phyloP scores from a whole-genome alignment of 371 early-diverging fungal species.

The Nematocida major region DNA sequence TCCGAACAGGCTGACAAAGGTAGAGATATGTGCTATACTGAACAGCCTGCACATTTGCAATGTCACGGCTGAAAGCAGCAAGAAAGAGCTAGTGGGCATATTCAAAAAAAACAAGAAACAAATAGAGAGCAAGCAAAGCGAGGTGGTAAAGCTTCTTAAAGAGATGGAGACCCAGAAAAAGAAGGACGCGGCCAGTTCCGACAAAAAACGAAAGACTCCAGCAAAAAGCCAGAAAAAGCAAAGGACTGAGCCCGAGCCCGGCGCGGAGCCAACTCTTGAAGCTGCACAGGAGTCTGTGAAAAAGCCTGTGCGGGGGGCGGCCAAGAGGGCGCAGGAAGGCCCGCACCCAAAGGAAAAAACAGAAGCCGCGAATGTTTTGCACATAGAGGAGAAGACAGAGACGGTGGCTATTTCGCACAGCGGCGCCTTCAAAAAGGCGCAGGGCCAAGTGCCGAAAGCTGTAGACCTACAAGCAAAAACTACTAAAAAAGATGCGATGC shows the following conservation, averaged over 20 bases:
- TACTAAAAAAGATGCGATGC: neutral
- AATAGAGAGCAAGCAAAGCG: conserved; percentile 7
- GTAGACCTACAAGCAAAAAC: too few relatives aligned
- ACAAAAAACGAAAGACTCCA: conserved; percentile 1
- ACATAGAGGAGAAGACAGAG: too few relatives aligned
- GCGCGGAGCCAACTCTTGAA: neutral
- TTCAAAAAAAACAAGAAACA: conserved; percentile 25
- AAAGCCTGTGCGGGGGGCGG: too few relatives aligned
- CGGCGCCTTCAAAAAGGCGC: neutral
- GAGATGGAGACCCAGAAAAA: conserved; percentile 33
- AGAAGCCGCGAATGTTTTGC: too few relatives aligned
- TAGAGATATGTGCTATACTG: conserved; percentile 8
- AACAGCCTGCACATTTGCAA: neutral
- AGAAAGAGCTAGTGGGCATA: neutral
- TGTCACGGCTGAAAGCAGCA: neutral
- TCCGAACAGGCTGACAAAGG: conserved; percentile 12
- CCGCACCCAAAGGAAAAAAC: too few relatives aligned
- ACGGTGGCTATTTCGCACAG: neutral
- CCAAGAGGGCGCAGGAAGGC: too few relatives aligned
- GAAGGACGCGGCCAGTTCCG: neutral
- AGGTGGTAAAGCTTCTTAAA: conserved; percentile 12
- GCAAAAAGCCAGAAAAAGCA: neutral
- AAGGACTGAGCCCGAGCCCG: neutral
- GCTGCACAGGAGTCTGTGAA: too few relatives aligned
- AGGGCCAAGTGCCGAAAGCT: too few relatives aligned